These are phyloP conservation scores for Bromus sterilis DNA, from an alignment of 176 grass and related monocot species.

Conservation along the genomic window DNA sequence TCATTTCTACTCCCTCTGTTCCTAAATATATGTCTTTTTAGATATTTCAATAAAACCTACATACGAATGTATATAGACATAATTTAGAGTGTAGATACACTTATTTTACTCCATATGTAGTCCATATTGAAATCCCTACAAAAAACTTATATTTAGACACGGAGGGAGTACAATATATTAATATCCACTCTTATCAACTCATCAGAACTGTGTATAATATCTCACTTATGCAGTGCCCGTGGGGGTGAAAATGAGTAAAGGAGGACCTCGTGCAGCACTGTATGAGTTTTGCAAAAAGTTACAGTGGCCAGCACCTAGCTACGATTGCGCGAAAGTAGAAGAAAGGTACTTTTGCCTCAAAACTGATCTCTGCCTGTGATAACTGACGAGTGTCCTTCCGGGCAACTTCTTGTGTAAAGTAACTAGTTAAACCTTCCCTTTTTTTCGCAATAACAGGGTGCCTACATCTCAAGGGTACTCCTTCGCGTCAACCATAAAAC, in stretches of 20 bases:
- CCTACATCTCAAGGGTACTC: constrained; percentile 22
- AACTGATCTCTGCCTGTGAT: not conserved
- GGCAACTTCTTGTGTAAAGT: constrained; percentile 1
- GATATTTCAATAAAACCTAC: too few relatives aligned
- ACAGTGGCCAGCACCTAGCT: constrained; percentile 75
- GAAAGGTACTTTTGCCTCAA: constrained; percentile 40
- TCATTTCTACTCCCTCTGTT: too few relatives aligned
- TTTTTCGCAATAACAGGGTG: not conserved
- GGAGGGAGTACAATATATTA: too few relatives aligned
- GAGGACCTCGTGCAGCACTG: constrained; percentile 63
- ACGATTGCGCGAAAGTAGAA: constrained; percentile 41
- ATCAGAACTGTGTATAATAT: constrained; percentile 1
- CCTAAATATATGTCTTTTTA: too few relatives aligned
- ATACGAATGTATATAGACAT: too few relatives aligned
- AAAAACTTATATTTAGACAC: too few relatives aligned
- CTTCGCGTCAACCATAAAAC: constrained; percentile 48
- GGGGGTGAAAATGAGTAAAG: constrained; percentile 66
- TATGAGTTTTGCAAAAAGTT: constrained; percentile 64
- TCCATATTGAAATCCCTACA: too few relatives aligned
- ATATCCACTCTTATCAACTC: not conserved
- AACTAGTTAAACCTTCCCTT: not conserved
- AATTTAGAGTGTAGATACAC: too few relatives aligned
- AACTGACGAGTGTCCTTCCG: not conserved
- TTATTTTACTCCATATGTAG: too few relatives aligned
- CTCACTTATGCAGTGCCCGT: constrained; percentile 53